phyloP scores from a whole-genome alignment of 208 protist genomes.

The Crithidia bombi region DNA sequence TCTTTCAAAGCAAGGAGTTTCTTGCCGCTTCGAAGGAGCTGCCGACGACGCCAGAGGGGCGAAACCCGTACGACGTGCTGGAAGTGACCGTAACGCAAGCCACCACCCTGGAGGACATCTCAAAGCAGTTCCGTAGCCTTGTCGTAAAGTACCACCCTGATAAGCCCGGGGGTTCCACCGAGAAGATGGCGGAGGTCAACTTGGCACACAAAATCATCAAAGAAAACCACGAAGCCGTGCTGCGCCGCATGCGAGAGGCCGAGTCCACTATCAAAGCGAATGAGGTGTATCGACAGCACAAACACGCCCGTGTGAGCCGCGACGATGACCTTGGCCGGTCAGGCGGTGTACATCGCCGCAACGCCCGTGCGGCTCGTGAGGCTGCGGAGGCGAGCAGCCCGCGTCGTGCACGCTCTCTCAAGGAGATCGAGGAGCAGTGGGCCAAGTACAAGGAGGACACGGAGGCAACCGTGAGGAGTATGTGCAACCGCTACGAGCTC shows the following conservation, averaged over 20 bases:
- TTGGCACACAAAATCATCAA: slow-evolving; percentile 90
- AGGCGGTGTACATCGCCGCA: slow-evolving; percentile 77
- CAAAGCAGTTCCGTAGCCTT: slow-evolving; percentile 86
- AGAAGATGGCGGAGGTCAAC: slow-evolving; percentile 92
- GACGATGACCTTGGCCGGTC: slow-evolving; percentile 82
- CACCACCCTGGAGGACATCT: slow-evolving; percentile 82
- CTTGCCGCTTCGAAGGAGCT: slow-evolving; percentile 72
- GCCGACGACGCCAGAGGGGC: slow-evolving; percentile 80
- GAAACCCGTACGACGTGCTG: slow-evolving; percentile 92
- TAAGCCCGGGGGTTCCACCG: slow-evolving; percentile 85
- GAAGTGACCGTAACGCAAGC: slow-evolving; percentile 76
- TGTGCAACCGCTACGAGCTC: slow-evolving; percentile 91
- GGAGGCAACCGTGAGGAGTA: slow-evolving; percentile 73
- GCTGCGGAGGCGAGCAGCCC: slow-evolving; percentile 17
- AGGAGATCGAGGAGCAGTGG: slow-evolving; percentile 83
- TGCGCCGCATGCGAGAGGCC: slow-evolving; percentile 67
- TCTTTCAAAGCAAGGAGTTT: slow-evolving; percentile 87
- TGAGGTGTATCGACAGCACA: slow-evolving; percentile 70
- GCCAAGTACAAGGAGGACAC: slow-evolving; percentile 67
- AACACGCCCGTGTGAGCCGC: slow-evolving; percentile 54
- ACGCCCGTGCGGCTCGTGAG: slow-evolving; percentile 47
- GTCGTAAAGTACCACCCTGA: slow-evolving; percentile 91
- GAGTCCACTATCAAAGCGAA: slow-evolving; percentile 61
- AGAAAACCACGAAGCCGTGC: slow-evolving; percentile 77
- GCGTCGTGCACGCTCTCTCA: slow-evolving; percentile 55